A percentile compares a stretch with the other conserved stretches of the same genome.
Conservation (phyloP, 2,329 filamentous ascomycete genomes). For the Thermoascus crustaceus region DNA sequence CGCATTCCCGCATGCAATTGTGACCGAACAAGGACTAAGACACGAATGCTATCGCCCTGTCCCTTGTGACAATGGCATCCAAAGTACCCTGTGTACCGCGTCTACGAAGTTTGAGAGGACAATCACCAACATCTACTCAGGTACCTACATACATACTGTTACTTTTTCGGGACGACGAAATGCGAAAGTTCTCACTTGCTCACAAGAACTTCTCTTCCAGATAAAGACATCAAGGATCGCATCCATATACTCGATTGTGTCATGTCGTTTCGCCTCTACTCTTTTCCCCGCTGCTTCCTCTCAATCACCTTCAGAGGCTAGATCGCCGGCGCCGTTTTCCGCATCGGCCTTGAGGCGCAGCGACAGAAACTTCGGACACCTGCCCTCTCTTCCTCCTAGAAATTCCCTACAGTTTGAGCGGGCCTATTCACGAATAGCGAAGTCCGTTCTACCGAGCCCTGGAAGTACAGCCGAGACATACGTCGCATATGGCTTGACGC, state of each 20-base stretch:
- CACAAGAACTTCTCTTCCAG: too few relatives aligned
- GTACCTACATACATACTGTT: neutral
- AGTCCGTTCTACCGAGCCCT: conserved; percentile 26
- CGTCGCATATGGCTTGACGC: conserved; percentile 69
- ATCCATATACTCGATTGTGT: too few relatives aligned
- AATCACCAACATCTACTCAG: neutral
- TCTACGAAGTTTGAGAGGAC: neutral
- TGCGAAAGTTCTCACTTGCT: too few relatives aligned
- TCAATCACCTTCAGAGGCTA: neutral
- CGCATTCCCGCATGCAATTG: conserved; percentile 1
- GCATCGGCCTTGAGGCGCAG: neutral
- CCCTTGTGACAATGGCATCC: neutral
- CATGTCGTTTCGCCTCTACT: too few relatives aligned
- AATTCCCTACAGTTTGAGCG: too few relatives aligned
- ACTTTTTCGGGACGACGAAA: neutral
- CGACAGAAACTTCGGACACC: too few relatives aligned
- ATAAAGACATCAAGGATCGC: too few relatives aligned
- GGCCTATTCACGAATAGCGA: conserved; percentile 21
- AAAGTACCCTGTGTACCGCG: neutral
- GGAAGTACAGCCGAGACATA: conserved; percentile 55
- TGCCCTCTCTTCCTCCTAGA: too few relatives aligned
- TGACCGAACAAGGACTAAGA: neutral
- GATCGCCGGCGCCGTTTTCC: too few relatives aligned
- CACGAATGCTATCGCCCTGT: neutral
- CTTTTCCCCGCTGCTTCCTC: neutral